phyloP scores from a whole-genome alignment of 1,284 basidiomycete species.

The Laetiporus sulphureus region DNA sequence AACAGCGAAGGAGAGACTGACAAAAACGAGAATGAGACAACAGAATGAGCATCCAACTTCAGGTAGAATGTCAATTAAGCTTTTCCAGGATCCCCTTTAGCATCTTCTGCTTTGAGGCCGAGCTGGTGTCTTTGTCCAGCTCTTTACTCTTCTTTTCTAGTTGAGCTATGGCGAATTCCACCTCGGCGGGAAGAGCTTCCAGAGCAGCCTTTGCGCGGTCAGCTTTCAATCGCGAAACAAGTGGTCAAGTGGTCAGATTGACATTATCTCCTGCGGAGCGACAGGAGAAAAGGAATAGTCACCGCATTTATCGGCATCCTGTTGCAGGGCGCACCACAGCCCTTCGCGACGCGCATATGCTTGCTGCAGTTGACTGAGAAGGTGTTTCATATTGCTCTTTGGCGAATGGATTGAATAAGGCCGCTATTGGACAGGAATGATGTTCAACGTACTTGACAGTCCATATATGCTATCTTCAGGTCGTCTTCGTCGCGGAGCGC shows the following conservation, averaged over 20 bases:
- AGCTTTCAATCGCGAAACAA: slow-evolving; percentile 19
- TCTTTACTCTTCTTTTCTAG: slow-evolving; percentile 40
- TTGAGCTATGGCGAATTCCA: slow-evolving; percentile 35
- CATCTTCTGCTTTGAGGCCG: slow-evolving; percentile 31
- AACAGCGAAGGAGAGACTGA: too few relatives aligned
- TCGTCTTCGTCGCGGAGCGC: slow-evolving; percentile 37
- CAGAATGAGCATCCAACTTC: too few relatives aligned
- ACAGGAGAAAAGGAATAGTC: slow-evolving; percentile 14
- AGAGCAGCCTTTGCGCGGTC: slow-evolving; percentile 29
- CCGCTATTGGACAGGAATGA: not conserved
- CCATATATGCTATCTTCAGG: slow-evolving; percentile 31
- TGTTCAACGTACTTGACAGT: slow-evolving; percentile 29
- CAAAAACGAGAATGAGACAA: too few relatives aligned
- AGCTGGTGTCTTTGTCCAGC: slow-evolving; percentile 33
- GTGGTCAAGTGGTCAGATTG: not conserved
- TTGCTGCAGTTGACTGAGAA: slow-evolving; percentile 36
- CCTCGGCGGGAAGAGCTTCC: slow-evolving; percentile 33
- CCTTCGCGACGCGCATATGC: slow-evolving; percentile 38
- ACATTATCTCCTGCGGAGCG: not conserved
- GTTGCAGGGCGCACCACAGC: slow-evolving; percentile 39
- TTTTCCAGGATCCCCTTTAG: slow-evolving; percentile 26
- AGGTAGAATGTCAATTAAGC: slow-evolving; percentile 15
- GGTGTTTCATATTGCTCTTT: slow-evolving; percentile 23
- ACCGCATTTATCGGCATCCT: slow-evolving; percentile 39
- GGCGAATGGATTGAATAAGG: slow-evolving; percentile 16